Conservation (phyloP, 73 alveolate species). For the Blepharisma stoltei region DNA sequence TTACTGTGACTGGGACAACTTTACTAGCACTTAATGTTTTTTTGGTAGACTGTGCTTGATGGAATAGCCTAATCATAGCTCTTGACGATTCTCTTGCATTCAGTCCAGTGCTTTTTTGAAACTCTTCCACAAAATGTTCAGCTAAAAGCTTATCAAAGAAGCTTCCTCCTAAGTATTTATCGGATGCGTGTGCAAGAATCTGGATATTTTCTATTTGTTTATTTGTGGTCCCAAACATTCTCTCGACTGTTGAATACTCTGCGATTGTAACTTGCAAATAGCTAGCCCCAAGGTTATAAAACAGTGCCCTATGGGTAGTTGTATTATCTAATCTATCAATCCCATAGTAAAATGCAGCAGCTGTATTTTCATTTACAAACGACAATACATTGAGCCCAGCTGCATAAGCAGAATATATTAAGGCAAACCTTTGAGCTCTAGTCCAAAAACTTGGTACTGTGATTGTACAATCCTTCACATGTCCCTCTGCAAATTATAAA, state of each 20-base stretch:
- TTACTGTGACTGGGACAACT: slow-evolving; percentile 66
- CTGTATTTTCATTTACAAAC: slow-evolving; percentile 88
- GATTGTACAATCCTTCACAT: slow-evolving; percentile 64
- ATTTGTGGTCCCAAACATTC: not conserved
- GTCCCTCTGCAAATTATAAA: slow-evolving; percentile 28
- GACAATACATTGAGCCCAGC: slow-evolving; percentile 84
- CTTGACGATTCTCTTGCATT: slow-evolving; percentile 30
- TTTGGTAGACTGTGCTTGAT: slow-evolving; percentile 63
- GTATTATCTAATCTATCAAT: slow-evolving; percentile 64
- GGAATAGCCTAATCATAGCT: slow-evolving; percentile 55
- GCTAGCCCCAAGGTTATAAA: slow-evolving; percentile 92
- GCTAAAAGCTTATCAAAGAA: slow-evolving; percentile 49
- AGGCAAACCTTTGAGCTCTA: slow-evolving; percentile 49
- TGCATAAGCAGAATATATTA: slow-evolving; percentile 65
- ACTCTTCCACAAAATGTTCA: slow-evolving; percentile 40
- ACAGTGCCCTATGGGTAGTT: slow-evolving; percentile 51
- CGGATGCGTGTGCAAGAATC: slow-evolving; percentile 54
- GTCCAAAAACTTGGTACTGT: slow-evolving; percentile 84
- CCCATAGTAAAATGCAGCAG: slow-evolving; percentile 91
- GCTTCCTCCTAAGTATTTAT: slow-evolving; percentile 54
- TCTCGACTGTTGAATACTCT: slow-evolving; percentile 31
- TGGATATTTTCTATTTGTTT: slow-evolving; percentile 38
- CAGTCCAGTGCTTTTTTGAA: slow-evolving; percentile 34
- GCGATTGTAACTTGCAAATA: slow-evolving; percentile 82
- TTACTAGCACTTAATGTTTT: slow-evolving; percentile 94